Base-by-base conservation (phyloP, 441 rosid genomes). In the Viola pubescens region DNA sequence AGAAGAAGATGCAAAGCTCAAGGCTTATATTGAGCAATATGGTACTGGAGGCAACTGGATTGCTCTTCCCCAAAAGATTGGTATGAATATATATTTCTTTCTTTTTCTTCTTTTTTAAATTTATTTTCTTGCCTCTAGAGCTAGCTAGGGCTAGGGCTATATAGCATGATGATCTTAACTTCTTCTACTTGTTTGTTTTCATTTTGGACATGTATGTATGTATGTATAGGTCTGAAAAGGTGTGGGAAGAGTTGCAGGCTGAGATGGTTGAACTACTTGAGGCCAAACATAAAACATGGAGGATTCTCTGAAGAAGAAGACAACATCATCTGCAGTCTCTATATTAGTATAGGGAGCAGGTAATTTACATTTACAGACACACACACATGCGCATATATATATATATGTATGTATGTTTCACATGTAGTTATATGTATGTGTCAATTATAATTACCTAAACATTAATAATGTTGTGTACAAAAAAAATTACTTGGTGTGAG, bases 31-130 rank as follows among this genome's bases (percentile, higher is more conserved):
- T 59, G 94, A 91, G 54, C 74, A 76, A 52, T 64, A 73, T 64
- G 98, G 98, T 37, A 92, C 98, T 54, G 97, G 97, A 38, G 89
- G 89, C 69, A 91, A 91, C 68, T 91, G 98, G 97, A 91, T 91
- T 72, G 98, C 98, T 43, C 95, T 92, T 65, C 97, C 98, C 71
- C 98, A 92, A 62, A 92, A 92, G 73, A 82, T 92, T 59, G 98
- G 98, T 92, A 87, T 7, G 37, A 7, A 52, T 37, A 11, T 38
- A 26, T 37, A 2, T 52, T 0, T n/a, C 19, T 37, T 43, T n/a
- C 5, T 14, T n/a, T 41, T 2, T 39, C 7, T 62, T 9, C 3
- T 0, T 2, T 0, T 13, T 14, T 3, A 3, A 12, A 7, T 43
- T 37, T 58, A n/a, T 40, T 48, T 56, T 16, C 51, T 45, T 34